A percentile compares a stretch with the other conserved stretches of the same genome.
These are phyloP conservation scores for Talaromyces thailandensis DNA, from an alignment of 495 filamentous ascomycete genomes.

Conservation along the genomic window DNA sequence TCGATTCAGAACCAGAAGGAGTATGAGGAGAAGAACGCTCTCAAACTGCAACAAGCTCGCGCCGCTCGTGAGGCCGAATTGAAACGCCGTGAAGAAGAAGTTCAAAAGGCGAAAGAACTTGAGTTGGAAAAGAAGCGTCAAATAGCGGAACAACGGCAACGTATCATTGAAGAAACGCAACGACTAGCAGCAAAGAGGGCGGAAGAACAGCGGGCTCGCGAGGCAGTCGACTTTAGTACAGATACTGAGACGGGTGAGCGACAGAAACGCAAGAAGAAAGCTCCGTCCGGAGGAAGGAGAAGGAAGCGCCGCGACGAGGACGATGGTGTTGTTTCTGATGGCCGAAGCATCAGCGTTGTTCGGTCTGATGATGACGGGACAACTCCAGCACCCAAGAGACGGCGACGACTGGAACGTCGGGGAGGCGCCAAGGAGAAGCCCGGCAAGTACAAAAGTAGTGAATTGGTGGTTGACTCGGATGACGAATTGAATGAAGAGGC, in stretches of 20 bases:
- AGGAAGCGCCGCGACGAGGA: slow-evolving; percentile 61
- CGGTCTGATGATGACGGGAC: slow-evolving; percentile 18
- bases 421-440: slow-evolving; percentile 48
- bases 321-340: slow-evolving; percentile 29
- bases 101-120: slow-evolving; percentile 51
- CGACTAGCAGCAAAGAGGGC: slow-evolving; percentile 57
- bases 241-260: slow-evolving; percentile 71
- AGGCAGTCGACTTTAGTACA: slow-evolving; percentile 63
- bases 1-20: slow-evolving; percentile 75
- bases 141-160: slow-evolving; percentile 73
- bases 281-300: slow-evolving; percentile 27
- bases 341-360: slow-evolving; percentile 18
- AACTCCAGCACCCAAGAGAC: slow-evolving; percentile 38
- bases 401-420: slow-evolving; percentile 42
- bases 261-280: slow-evolving; percentile 60
- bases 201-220: slow-evolving; percentile 60
- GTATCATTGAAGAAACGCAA: slow-evolving; percentile 66
- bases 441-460: slow-evolving; percentile 69
- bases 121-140: slow-evolving; percentile 63
- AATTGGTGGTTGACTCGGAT: slow-evolving; percentile 71
- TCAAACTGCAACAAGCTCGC: slow-evolving; percentile 67
- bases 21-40: slow-evolving; percentile 88
- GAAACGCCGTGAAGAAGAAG: slow-evolving; percentile 61
- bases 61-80: slow-evolving; percentile 70
- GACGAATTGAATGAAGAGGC: slow-evolving; percentile 32